Conservation (phyloP, 768 basidiomycete species). For the Calocybe cyanea region DNA sequence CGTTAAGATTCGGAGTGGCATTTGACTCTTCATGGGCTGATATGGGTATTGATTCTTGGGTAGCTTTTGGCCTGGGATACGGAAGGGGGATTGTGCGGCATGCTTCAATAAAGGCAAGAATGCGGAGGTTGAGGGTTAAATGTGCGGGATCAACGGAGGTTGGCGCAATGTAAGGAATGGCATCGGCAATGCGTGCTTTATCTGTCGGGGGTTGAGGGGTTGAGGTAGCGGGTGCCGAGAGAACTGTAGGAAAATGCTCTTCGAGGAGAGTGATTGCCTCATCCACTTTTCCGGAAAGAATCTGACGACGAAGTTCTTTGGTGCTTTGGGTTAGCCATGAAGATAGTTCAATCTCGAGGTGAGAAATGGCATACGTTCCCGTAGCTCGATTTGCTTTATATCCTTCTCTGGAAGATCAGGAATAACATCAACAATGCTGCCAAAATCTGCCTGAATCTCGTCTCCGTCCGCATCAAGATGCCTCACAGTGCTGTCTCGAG, state of each 20-base stretch:
- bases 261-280: conserved; percentile 67
- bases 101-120: conserved; percentile 84
- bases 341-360: no score
- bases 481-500: conserved; percentile 54
- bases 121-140: conserved; percentile 78
- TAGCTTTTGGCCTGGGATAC: conserved; percentile 26
- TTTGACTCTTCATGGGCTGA: neutral
- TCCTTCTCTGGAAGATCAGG: conserved; percentile 32
- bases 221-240: conserved; percentile 31
- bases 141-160: conserved; percentile 74
- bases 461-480: conserved; percentile 71
- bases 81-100: conserved; percentile 69
- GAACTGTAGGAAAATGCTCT: conserved; percentile 69
- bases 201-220: conserved; percentile 5
- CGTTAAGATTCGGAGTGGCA: conserved; percentile 8
- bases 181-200: conserved; percentile 23
- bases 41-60: conserved; percentile 10
- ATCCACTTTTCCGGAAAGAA: conserved; percentile 74
- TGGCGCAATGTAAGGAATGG: conserved; percentile 46
- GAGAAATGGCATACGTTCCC: conserved; percentile 45
- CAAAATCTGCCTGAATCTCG: conserved; percentile 39
- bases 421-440: conserved; percentile 12
- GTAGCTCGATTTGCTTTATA: conserved; percentile 43
- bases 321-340: neutral
- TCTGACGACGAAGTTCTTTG: conserved; percentile 63